Base-by-base conservation (phyloP, 768 basidiomycete genomes). In the Coprinellus micaceus region DNA sequence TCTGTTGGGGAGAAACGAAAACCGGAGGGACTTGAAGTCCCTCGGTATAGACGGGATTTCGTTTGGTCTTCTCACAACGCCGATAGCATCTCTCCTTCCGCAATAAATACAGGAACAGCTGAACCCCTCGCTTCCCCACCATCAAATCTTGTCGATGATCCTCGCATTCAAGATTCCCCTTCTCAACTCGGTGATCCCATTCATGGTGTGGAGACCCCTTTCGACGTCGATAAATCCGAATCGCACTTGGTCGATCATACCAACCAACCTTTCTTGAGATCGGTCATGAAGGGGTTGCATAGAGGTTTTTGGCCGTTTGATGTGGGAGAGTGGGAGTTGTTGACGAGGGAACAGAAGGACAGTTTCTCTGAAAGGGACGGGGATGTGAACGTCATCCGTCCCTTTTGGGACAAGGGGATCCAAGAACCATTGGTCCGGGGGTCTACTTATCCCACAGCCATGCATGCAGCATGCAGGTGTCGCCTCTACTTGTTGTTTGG, bases 301-400 rank as follows among this genome's bases (percentile, higher is more conserved):
- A 56, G 66, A 7, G 71, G 71, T 0, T 74, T 74, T 54, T 71
- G 71, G 71, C 72, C 69, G 7, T 71, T 59, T 24, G 53, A 69
- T 33, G 52, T 59, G 66, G n/a, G 60, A 10, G 61, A 66, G 11
- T 67, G 62, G 63, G 56, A 60, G n/a, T 43, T 13, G 6, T 6
- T n/a, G n/a, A n/a, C n/a, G n/a, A n/a, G n/a, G n/a, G 33, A 33
- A 13, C 33, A 59, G 12, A 6, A 11, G 3, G 13, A 39, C n/a
- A 65, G 66, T 40, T 67, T 64, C 44, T 10, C 41, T 0, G 56
- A 59, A 4, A n/a, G n/a, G n/a, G 33, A 53, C 1, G 28, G 5
- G 3, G 64, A 67, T 41, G 56, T 15, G 24, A 64, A 65, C 0
- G 66, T 52, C 1, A 58, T 59, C 17, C 36, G 40, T 5, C 33